Percentiles rank a stretch among this genome's conserved stretches.
Evolutionary conservation across 129 eudicot species (phyloP).

Genomic region (Solidago caesia): DNA sequence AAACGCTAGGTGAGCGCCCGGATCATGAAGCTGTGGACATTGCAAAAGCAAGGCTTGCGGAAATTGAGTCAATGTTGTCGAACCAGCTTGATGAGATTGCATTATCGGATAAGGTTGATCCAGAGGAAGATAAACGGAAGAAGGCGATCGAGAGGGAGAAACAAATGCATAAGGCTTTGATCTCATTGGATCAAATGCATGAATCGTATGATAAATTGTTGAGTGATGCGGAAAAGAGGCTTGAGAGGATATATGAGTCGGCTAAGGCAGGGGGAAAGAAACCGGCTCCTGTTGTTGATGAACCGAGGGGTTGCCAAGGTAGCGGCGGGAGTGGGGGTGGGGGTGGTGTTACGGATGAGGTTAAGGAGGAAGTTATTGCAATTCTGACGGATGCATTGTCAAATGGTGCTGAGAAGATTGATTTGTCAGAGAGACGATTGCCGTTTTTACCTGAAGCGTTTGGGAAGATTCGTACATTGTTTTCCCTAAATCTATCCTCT

Average conservation of each 20-base stretch:
- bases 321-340: background rate
- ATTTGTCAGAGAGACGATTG: conserved; percentile 58
- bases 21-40: conserved; percentile 79
- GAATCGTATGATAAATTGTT: conserved; percentile 69
- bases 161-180: conserved; percentile 52
- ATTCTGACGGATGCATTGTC: conserved; percentile 53
- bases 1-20: conserved; percentile 65
- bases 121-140: conserved; percentile 35
- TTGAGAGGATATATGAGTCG: conserved; percentile 75
- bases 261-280: conserved; percentile 29
- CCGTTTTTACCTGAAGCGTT: conserved; percentile 77
- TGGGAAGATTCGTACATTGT: conserved; percentile 53
- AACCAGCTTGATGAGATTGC: conserved; percentile 50
- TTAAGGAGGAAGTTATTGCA: conserved; percentile 67
- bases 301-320: background rate
- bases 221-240: conserved; percentile 66
- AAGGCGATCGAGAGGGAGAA: conserved; percentile 51
- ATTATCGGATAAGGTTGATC: conserved; percentile 36
- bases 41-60: conserved; percentile 54
- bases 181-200: conserved; percentile 79
- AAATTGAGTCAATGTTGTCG: conserved; percentile 47
- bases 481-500: conserved; percentile 60
- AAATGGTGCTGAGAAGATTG: conserved; percentile 48
- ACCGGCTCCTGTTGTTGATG: conserved; percentile 28
- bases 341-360: conserved; percentile 35